These are phyloP conservation scores for Russula dissimulans DNA, from an alignment of 768 basidiomycete genomes.

Conservation along the genomic window DNA sequence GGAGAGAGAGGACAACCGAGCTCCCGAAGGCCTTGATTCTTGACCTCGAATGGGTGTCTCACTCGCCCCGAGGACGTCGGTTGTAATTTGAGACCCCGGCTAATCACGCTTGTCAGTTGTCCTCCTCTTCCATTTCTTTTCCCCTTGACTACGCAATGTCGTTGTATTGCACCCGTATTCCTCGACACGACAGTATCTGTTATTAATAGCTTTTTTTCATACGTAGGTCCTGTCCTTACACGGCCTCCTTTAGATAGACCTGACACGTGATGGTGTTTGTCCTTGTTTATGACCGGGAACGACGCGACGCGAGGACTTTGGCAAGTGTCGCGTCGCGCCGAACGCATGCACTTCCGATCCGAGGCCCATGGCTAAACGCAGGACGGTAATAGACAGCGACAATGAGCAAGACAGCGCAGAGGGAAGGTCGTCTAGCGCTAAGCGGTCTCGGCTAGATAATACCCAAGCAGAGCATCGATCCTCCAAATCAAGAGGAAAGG, in stretches of 20 bases:
- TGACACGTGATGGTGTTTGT: not conserved
- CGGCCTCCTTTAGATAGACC: too few species aligned
- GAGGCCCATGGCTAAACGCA: constrained; percentile 15
- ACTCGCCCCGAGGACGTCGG: too few species aligned
- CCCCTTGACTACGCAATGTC: too few species aligned
- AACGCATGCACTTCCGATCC: not conserved
- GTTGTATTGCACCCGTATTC: too few species aligned
- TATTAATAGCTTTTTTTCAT: too few species aligned
- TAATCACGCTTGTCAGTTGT: too few species aligned
- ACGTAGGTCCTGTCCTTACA: too few species aligned
- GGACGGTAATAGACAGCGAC: constrained; percentile 16
- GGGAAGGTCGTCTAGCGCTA: not conserved
- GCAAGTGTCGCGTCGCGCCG: not conserved
- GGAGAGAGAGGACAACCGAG: constrained; percentile 1
- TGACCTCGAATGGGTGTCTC: not conserved
- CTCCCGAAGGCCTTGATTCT: not conserved
- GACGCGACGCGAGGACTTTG: not conserved
- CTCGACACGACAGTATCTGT: too few species aligned
- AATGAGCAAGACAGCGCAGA: constrained; percentile 7
- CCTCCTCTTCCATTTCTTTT: too few species aligned
- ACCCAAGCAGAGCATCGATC: not conserved
- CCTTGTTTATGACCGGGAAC: not conserved
- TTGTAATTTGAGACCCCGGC: too few species aligned
- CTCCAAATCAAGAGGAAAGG: constrained; percentile 8
- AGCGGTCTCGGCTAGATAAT: constrained; percentile 15